Percentiles rank a stretch among this genome's conserved stretches.
phyloP scores from a whole-genome alignment of 2,329 filamentous ascomycete species.

The Metarhizium guizhouense region DNA sequence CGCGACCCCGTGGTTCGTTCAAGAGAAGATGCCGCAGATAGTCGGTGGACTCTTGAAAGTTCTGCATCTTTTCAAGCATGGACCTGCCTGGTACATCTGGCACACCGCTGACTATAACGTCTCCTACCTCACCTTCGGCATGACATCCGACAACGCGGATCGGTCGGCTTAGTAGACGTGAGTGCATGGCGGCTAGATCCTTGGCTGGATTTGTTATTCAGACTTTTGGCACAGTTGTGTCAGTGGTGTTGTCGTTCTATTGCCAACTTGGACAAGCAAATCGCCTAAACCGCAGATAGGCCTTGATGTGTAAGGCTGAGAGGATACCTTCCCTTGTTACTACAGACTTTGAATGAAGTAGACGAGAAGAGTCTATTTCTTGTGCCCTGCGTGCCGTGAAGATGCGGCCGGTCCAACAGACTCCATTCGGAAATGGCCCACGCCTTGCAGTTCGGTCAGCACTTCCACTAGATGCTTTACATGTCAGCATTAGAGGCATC shows the following conservation, averaged over 20 bases:
- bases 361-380: background rate
- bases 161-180: constrained; percentile 1
- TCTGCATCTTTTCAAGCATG: constrained; percentile 23
- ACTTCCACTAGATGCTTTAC: background rate
- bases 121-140: constrained; percentile 34
- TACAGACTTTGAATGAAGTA: background rate
- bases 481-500: background rate
- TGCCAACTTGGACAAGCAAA: background rate
- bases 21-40: constrained; percentile 31
- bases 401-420: background rate
- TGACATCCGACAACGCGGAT: constrained; percentile 26
- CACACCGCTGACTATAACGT: constrained; percentile 39
- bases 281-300: too few species aligned
- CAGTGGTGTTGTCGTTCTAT: background rate
- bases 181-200: background rate
- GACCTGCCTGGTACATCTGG: constrained; percentile 31
- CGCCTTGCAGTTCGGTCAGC: background rate
- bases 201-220: background rate
- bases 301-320: background rate
- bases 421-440: background rate
- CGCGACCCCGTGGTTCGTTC: constrained; percentile 36
- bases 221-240: background rate
- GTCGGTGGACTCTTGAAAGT: constrained; percentile 22
- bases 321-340: background rate
- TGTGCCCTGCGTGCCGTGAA: background rate